A percentile compares a stretch with the other conserved stretches of the same genome.
phyloP scores from a whole-genome alignment of 768 basidiomycete genomes.

The Leccinum olivaceopallidum region DNA sequence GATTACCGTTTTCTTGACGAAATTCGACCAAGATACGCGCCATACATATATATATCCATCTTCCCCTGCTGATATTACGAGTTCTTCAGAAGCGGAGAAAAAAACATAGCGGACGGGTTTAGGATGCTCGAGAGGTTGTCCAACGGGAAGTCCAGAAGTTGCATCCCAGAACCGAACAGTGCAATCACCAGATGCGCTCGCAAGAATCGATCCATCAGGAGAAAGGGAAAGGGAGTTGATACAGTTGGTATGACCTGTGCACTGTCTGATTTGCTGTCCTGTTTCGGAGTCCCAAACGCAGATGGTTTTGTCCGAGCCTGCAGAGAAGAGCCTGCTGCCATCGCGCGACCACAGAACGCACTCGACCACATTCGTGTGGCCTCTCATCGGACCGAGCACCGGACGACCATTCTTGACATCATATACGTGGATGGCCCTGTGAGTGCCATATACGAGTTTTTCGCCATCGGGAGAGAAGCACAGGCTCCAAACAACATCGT shows the following conservation, averaged over 20 bases:
- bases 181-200: not conserved
- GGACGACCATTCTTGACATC: not conserved
- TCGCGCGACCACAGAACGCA: not conserved
- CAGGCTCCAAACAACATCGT: not conserved
- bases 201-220: not conserved
- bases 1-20: too few species aligned
- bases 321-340: not conserved
- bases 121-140: not conserved
- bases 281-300: too few species aligned
- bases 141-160: not conserved
- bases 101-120: accelerated
- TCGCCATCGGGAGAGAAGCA: not conserved
- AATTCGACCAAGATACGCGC: not conserved
- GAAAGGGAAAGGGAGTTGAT: not conserved
- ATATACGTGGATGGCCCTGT: not conserved
- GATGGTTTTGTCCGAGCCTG: not conserved
- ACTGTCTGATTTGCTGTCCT: too few species aligned
- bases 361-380: not conserved
- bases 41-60: not conserved
- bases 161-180: not conserved
- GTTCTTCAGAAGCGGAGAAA: not conserved
- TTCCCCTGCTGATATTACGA: not conserved
- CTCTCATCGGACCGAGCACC: not conserved
- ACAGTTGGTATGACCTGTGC: too few species aligned
- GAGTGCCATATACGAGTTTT: not conserved